phyloP scores from a whole-genome alignment of 2,329 filamentous ascomycete genomes.

The Hymenoscyphus infarciens region DNA sequence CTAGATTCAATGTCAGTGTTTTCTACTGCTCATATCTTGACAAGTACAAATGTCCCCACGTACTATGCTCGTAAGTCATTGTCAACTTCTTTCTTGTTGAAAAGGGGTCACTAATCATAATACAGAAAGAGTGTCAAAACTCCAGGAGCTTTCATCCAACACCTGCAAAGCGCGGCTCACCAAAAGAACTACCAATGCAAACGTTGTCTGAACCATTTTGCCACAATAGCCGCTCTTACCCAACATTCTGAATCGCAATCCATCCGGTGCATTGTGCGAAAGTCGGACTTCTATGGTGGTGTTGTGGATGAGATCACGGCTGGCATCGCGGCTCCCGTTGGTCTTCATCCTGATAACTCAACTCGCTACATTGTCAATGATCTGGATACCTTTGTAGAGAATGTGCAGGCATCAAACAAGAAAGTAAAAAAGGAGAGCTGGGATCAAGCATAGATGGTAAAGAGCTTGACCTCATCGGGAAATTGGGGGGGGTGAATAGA shows the following conservation, averaged over 20 bases:
- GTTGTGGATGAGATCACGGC: slow-evolving; percentile 40
- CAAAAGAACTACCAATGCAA: slow-evolving; percentile 41
- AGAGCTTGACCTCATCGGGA: too few relatives aligned
- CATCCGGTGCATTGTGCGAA: slow-evolving; percentile 40
- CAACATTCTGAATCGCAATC: slow-evolving; percentile 45
- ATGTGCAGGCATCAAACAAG: neutral
- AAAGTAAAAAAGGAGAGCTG: neutral
- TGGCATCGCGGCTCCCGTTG: slow-evolving; percentile 31
- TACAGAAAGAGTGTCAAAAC: slow-evolving; percentile 12
- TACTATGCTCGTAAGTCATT: slow-evolving; percentile 28
- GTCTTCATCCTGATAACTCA: slow-evolving; percentile 33
- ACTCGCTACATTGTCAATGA: slow-evolving; percentile 29
- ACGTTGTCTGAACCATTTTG: slow-evolving; percentile 42
- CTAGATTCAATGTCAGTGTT: slow-evolving; percentile 19
- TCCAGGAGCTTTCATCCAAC: slow-evolving; percentile 27
- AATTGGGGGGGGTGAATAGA: too few relatives aligned
- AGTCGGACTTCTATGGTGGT: slow-evolving; percentile 38
- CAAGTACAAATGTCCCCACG: slow-evolving; percentile 32
- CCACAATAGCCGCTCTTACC: slow-evolving; percentile 40
- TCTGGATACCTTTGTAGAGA: neutral
- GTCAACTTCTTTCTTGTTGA: neutral
- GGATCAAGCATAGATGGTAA: neutral
- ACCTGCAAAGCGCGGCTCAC: slow-evolving; percentile 44
- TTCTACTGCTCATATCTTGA: slow-evolving; percentile 20
- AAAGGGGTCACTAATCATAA: neutral